phyloP scores from a whole-genome alignment of 2,329 filamentous ascomycete species.

The Nectriaceae sp. region DNA sequence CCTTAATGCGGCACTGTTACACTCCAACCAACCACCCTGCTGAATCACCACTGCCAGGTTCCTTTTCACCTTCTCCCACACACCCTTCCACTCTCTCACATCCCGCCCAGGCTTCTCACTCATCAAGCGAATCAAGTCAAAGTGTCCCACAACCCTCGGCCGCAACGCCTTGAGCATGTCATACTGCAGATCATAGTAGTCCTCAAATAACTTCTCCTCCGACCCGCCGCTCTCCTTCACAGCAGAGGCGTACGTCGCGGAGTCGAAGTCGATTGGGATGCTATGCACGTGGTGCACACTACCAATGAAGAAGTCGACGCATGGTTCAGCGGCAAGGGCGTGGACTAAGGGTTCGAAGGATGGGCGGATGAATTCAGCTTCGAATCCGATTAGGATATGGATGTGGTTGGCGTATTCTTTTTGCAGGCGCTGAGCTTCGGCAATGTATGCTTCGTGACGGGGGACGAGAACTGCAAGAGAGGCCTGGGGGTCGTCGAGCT shows the following conservation, averaged over 20 bases:
- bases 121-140: constrained; percentile 85
- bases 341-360: constrained; percentile 59
- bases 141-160: constrained; percentile 86
- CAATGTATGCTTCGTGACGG: constrained; percentile 71
- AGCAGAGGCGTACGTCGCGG: constrained; percentile 59
- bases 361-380: constrained; percentile 87
- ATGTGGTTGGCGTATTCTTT: constrained; percentile 70
- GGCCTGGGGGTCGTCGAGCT: constrained; percentile 52
- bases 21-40: constrained; percentile 83
- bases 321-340: constrained; percentile 60
- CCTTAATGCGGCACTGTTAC: constrained; percentile 83
- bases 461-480: constrained; percentile 51
- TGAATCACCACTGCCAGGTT: constrained; percentile 71
- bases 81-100: constrained; percentile 56
- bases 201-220: constrained; percentile 74
- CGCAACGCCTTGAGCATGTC: constrained; percentile 73
- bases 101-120: constrained; percentile 68
- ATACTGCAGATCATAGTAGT: constrained; percentile 87
- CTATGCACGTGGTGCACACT: constrained; percentile 88
- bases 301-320: constrained; percentile 88
- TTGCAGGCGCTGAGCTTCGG: constrained; percentile 74
- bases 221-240: constrained; percentile 42
- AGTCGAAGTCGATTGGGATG: constrained; percentile 87
- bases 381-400: constrained; percentile 84
- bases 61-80: constrained; percentile 74